A percentile compares a stretch with the other conserved stretches of the same genome.
phyloP scores from a whole-genome alignment of 345 rosid genomes.

The Sapria himalayana region DNA sequence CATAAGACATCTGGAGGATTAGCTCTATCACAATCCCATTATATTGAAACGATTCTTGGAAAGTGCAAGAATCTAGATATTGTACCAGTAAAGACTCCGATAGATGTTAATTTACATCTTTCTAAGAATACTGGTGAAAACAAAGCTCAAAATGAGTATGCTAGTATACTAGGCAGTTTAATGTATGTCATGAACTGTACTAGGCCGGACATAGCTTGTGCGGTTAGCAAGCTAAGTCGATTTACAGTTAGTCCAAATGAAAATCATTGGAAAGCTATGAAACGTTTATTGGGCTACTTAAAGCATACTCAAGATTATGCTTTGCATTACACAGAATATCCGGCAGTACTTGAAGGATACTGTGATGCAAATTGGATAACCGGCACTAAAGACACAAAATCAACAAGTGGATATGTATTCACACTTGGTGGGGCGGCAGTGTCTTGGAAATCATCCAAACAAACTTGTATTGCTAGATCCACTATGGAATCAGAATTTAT shows the following conservation, averaged over 20 bases:
- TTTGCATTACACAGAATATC: not conserved
- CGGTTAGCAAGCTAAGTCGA: not conserved
- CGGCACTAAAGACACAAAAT: not conserved
- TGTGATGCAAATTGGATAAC: constrained; percentile 1
- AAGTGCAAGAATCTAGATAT: not conserved
- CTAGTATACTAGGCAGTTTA: not conserved
- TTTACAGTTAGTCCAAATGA: not conserved
- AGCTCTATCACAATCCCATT: not conserved
- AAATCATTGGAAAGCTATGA: not conserved
- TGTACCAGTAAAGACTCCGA: not conserved
- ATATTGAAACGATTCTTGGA: no score
- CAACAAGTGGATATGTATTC: not conserved
- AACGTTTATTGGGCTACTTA: not conserved
- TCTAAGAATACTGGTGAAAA: not conserved
- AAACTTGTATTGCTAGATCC: no score
- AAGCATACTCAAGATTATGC: not conserved
- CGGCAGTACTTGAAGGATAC: not conserved
- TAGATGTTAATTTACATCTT: not conserved
- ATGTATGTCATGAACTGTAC: not conserved
- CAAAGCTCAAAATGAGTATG: not conserved
- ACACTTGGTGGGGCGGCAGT: no score
- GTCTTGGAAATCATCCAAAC: no score
- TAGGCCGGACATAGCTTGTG: not conserved
- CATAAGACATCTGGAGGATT: no score
- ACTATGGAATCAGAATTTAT: no score